Base-by-base conservation (phyloP, 495 filamentous ascomycete species). In the Daldinia grandis region DNA sequence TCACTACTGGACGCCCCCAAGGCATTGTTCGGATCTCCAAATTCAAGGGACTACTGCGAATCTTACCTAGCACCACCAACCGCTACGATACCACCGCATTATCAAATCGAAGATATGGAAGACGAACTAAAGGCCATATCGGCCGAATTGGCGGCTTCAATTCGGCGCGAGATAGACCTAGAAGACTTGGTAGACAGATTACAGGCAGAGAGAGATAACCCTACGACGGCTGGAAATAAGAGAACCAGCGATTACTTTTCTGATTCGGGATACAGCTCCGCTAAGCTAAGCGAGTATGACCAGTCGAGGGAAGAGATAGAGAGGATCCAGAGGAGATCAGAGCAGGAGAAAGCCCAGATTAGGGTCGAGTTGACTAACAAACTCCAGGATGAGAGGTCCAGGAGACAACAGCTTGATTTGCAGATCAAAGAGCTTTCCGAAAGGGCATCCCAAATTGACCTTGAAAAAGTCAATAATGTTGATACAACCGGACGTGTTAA, bases 191-290 rank as follows among this genome's bases (percentile, higher is more conserved):
- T 98, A 2, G 95, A 99, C 67, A 85, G 91, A 61, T 79, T 96
- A 72, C 93, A 97, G 78, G 80, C 87, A 35, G 94, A 97, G 71
- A 86, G 88, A 62, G 84, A 83, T 38, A 87, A 85, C 67, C 78
- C 84, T 4, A 82, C 87, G 54, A 84, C 80, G n/a, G 85, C 87
- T 2, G 90, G 88, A 65, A 77, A 77, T 59, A 90, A 90, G 76
- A 87, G 95, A 58, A 97, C 93, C 4, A 99, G 95, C 78, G 95
- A 99, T 79, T 98, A 99, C 80, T 99, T 94, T 76, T 99, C 95
- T 0, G 95, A 99, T 76, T 96, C 93, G 0, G 95, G 96, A 50
- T 91, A 91, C 51, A 94, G 93, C 77, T 94, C 94, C 4, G 86
- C 91, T 58, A 89, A 93, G 72, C 76, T 82, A 53, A 82, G 82